These are phyloP conservation scores for Crotalaria pallida DNA, from an alignment of 306 rosid genomes.

Conservation along the genomic window DNA sequence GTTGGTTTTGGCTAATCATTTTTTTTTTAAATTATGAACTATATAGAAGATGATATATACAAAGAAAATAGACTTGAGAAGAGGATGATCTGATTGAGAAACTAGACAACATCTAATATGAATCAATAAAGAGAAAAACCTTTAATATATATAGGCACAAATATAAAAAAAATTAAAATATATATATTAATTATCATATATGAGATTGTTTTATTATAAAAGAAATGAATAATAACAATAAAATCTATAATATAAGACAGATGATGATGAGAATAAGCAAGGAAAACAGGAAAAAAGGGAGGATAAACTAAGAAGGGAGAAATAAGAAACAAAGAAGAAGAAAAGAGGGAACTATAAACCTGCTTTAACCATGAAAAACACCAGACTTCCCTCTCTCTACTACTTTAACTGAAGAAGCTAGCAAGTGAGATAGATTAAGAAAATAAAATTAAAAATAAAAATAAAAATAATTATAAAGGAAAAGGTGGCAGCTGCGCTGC, in stretches of 20 bases:
- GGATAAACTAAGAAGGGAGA: background rate
- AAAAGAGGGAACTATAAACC: constrained; percentile 61
- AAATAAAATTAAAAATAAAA: too few relatives aligned
- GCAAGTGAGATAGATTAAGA: constrained; percentile 23
- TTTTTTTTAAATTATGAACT: background rate
- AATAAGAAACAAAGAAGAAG: background rate
- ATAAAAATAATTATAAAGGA: constrained; percentile 20
- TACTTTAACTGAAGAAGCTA: constrained; percentile 80
- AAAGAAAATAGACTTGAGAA: constrained; percentile 7
- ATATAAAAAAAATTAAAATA: background rate
- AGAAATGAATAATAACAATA: constrained; percentile 15
- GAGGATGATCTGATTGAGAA: constrained; percentile 24
- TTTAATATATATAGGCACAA: background rate
- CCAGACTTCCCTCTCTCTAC: constrained; percentile 42
- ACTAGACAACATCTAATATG: background rate
- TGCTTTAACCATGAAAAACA: constrained; percentile 57
- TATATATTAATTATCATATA: too few relatives aligned
- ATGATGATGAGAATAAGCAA: constrained; percentile 37
- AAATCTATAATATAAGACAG: constrained; percentile 27
- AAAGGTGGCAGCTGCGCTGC: constrained; percentile 47
- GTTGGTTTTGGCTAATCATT: constrained; percentile 7
- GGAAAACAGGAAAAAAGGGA: background rate
- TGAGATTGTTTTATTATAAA: background rate
- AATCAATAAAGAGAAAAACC: background rate
- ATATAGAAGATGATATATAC: background rate